Evolutionary conservation across 345 rosid genomes (phyloP), one percentile per base, ranked within the genome.

Genomic region (Populus deltoides): DNA sequence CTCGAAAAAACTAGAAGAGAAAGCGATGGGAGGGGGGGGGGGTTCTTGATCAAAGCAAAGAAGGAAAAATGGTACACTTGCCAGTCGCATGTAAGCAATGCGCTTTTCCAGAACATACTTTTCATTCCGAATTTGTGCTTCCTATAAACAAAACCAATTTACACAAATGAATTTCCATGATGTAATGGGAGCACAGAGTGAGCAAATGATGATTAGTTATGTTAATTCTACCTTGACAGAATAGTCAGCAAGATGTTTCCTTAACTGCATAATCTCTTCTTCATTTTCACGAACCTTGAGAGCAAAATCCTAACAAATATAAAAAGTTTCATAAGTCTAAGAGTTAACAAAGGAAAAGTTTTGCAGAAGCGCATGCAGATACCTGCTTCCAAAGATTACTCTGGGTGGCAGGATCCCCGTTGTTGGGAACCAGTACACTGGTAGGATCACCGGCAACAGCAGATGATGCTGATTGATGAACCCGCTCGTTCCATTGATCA

Each of bases 41-140:
- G 69, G 33, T 27, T 45, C 67, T 61, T 10, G 35, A 43, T 5
- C 38, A 73, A 79, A 68, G 18, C 33, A 66, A 77, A 25, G 20
- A 72, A 38, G 73, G 73, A 79, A 51, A 68, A 81, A 75, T 81
- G 76, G 77, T 66, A 70, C 41, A 38, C 87, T 29, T 86, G 93
- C 99, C 97, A 92, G 86, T 61, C 97, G 97, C 98, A 96, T 91
- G 82, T 90, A 88, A 31, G 97, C 92, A 74, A 96, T 93, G 77
- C 97, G 97, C 85, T 89, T 96, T 83, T 92, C 97, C 85, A 93
- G 79, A 80, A 90, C 88, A 89, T 85, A 88, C 75, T 91, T 93
- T 80, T 93, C 99, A 68, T 89, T 96, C 71, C 90, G 88, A 85
- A 90, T 87, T 89, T 89, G 93, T 65, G 97, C 89, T 91, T 92